Evolutionary conservation across 192 early-diverging fungal genomes (phyloP).

Genomic region (Paraglomus occultum): DNA sequence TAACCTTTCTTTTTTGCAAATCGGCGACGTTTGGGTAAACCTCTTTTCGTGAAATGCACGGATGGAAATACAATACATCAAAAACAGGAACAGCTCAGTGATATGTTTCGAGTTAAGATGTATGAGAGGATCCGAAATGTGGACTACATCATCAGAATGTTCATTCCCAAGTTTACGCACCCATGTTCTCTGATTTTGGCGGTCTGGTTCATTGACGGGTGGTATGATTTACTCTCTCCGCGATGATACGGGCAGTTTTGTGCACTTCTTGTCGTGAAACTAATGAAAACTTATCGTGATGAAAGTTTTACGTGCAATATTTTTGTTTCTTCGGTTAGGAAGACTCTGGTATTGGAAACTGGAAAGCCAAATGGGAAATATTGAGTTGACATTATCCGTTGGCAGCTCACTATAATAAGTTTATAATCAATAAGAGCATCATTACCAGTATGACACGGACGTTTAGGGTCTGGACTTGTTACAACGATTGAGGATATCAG

Average conservation of each 20-base stretch:
- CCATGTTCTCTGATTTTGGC: slow-evolving; percentile 39
- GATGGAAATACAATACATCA: no score
- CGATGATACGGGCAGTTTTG: no score
- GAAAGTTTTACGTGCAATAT: slow-evolving; percentile 50
- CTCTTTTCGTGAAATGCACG: no score
- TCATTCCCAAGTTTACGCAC: slow-evolving; percentile 3
- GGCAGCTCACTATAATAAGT: slow-evolving; percentile 36
- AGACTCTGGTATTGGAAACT: background rate
- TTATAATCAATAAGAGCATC: slow-evolving; percentile 47
- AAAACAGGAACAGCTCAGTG: no score
- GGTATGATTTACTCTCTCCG: no score
- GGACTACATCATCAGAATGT: slow-evolving; percentile 5
- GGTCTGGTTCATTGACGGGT: slow-evolving; percentile 35
- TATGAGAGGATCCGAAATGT: background rate
- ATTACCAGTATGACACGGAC: slow-evolving; percentile 35
- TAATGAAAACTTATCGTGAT: slow-evolving; percentile 4
- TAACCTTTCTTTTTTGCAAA: no score
- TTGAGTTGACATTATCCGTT: slow-evolving; percentile 44
- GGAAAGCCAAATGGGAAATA: slow-evolving; percentile 36
- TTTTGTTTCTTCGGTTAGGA: slow-evolving; percentile 37
- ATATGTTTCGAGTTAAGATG: no score
- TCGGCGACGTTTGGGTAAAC: no score
- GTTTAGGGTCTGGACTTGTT: slow-evolving; percentile 37
- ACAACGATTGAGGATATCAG: slow-evolving; percentile 41
- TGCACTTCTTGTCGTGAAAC: background rate